Percentiles rank a stretch among this genome's conserved stretches.
Conservation (phyloP, 108 stramenopile genomes). For the Nitzschia inconspicua region DNA sequence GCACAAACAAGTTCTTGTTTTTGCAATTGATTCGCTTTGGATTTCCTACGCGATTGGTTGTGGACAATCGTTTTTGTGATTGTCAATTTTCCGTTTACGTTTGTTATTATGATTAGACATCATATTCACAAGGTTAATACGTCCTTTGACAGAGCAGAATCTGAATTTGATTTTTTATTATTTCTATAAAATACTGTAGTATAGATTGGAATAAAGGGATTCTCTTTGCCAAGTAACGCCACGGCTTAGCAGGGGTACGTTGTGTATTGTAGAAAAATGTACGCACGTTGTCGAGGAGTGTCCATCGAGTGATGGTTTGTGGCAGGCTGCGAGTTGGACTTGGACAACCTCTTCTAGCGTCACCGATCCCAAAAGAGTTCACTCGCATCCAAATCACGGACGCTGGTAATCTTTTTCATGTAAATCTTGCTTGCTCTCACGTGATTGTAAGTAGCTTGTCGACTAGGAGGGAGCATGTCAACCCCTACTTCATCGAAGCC, state of each 20-base stretch:
- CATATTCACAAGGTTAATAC: too few relatives aligned
- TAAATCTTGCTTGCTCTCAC: conserved; percentile 81
- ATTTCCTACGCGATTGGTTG: too few relatives aligned
- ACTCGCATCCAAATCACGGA: conserved; percentile 78
- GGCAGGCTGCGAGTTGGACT: not conserved
- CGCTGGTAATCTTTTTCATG: conserved; percentile 78
- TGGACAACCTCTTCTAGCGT: not conserved
- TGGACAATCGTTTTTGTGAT: too few relatives aligned
- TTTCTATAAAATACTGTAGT: too few relatives aligned
- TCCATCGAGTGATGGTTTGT: not conserved
- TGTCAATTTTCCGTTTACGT: too few relatives aligned
- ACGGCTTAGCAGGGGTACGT: not conserved
- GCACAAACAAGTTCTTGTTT: too few relatives aligned
- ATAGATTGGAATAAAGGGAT: too few relatives aligned
- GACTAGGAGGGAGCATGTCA: conserved; percentile 64
- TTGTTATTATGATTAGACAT: too few relatives aligned
- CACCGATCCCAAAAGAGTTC: conserved; percentile 85
- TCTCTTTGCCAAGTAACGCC: not conserved
- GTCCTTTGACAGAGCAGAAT: too few relatives aligned
- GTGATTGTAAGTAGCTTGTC: conserved; percentile 76
- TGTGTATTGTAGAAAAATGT: not conserved
- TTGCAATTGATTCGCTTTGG: too few relatives aligned
- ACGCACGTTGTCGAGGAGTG: not conserved
- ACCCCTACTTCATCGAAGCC: conserved; percentile 79
- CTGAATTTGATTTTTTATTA: not conserved